Evolutionary conservation across 2,329 filamentous ascomycete genomes (phyloP).

Genomic region (Colletotrichum salicis): DNA sequence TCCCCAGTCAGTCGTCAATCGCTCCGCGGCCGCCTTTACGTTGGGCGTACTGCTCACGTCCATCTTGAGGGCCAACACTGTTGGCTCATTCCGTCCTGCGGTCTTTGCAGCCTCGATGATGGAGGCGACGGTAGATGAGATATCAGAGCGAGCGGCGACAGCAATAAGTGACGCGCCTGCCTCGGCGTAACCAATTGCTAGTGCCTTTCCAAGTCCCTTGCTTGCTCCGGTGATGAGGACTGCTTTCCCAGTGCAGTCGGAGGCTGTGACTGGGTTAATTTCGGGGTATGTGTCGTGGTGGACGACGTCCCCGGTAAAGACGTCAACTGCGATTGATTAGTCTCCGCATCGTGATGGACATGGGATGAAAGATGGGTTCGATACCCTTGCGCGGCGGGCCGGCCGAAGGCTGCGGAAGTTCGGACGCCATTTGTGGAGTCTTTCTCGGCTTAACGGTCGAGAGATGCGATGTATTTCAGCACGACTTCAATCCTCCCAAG

Average conservation of each 20-base stretch:
- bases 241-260: slow-evolving; percentile 49
- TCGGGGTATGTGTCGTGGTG: slow-evolving; percentile 63
- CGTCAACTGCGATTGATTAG: slow-evolving; percentile 30
- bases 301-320: slow-evolving; percentile 42
- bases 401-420: slow-evolving; percentile 3
- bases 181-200: slow-evolving; percentile 64
- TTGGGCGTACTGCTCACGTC: slow-evolving; percentile 49
- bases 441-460: slow-evolving; percentile 6
- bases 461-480: background rate
- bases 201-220: slow-evolving; percentile 63
- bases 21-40: slow-evolving; percentile 44
- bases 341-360: background rate
- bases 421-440: slow-evolving; percentile 12
- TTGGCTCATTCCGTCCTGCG: slow-evolving; percentile 46
- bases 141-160: slow-evolving; percentile 62
- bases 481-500: background rate
- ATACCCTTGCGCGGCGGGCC: slow-evolving; percentile 33
- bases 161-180: slow-evolving; percentile 64
- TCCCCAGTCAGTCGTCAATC: slow-evolving; percentile 42
- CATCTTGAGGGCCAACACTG: slow-evolving; percentile 53
- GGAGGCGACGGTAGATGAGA: slow-evolving; percentile 47
- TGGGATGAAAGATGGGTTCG: no score
- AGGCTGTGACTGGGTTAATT: slow-evolving; percentile 54
- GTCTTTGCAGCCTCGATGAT: slow-evolving; percentile 48
- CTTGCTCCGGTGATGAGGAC: slow-evolving; percentile 66